Conservation (phyloP, 805 yeast genomes). For the Naumovozyma baii region DNA sequence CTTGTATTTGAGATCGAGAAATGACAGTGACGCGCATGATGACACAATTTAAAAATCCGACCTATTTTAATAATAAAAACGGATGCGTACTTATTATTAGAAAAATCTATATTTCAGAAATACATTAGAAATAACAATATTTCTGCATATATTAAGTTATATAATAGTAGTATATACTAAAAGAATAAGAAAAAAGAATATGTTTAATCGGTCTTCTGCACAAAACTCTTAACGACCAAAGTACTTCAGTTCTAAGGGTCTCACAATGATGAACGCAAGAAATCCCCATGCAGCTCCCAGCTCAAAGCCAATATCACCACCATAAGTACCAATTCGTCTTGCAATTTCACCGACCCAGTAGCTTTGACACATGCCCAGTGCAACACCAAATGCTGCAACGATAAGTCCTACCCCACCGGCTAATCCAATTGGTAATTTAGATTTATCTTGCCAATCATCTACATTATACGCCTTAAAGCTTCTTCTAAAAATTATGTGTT, state of each 20-base stretch:
- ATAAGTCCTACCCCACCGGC: constrained; percentile 78
- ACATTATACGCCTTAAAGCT: constrained; percentile 55
- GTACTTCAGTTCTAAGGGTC: constrained; percentile 62
- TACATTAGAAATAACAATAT: too few relatives aligned
- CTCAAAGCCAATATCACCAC: constrained; percentile 87
- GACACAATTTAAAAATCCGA: too few relatives aligned
- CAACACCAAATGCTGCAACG: constrained; percentile 80
- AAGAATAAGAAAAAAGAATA: neutral
- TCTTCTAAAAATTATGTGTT: constrained; percentile 68
- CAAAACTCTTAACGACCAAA: constrained; percentile 33
- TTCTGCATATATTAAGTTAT: too few relatives aligned
- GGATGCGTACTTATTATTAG: too few relatives aligned
- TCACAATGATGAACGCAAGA: constrained; percentile 44
- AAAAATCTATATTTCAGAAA: too few relatives aligned
- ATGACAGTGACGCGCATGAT: too few relatives aligned
- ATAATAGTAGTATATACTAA: too few relatives aligned
- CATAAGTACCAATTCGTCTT: constrained; percentile 47
- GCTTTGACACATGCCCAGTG: constrained; percentile 75
- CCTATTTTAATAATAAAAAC: too few relatives aligned
- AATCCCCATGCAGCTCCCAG: constrained; percentile 60
- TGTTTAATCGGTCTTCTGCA: too few relatives aligned
- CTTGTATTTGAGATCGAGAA: too few relatives aligned
- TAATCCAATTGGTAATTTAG: constrained; percentile 58
- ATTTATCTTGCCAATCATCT: constrained; percentile 47
- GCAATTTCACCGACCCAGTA: constrained; percentile 79